Evolutionary conservation across 805 yeast species (phyloP), one percentile per base, ranked within the genome.

Genomic region (Starmerella riodocensis): DNA sequence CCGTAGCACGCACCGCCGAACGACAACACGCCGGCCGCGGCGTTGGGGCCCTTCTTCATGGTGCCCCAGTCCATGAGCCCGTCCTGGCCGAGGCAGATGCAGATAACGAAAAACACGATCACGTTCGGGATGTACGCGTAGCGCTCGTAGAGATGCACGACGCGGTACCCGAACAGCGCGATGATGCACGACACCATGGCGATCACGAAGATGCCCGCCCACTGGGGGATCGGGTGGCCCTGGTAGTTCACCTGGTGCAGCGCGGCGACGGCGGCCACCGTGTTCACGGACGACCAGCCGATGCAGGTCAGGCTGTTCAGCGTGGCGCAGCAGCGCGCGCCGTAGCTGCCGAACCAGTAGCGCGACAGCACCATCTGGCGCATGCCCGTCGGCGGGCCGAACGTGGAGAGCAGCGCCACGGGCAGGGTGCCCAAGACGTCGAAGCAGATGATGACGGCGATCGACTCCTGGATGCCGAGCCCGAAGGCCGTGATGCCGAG

Each of bases 281-380:
- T 82, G 62, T 86, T 86, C 34, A 84, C 88, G 8, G 94, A 83
- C 61, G 91, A 81, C 96, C 96, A 86, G 52, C 96, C 95, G 40
- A 85, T 73, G 70, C 94, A 82, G 21, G 94, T 86, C 46, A 86
- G 60, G 53, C 76, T 71, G 56, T 85, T 84, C 57, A 86, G 66
- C 33, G 78, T 59, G 8, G 93, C 77, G 54, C 83, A 78, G 41
- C 84, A 67, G 58, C 93, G 72, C 62, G 80, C 76, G 34, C 79
- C 77, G 24, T 65, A 57, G 60, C 78, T 74, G 47, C 96, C 96
- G 46, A 76, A 69, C 51, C 84, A 69, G 60, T 67, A 85, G 50
- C 88, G 71, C 9, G 93, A 74, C 41, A 85, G 55, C 28, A 82
- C 69, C 81, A 85, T 78, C 60, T 86, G 95, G 62, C 96, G 76